A percentile compares a stretch with the other conserved stretches of the same genome.
phyloP scores from a whole-genome alignment of 2,329 filamentous ascomycete genomes.

The Pezicula neosporulosa region DNA sequence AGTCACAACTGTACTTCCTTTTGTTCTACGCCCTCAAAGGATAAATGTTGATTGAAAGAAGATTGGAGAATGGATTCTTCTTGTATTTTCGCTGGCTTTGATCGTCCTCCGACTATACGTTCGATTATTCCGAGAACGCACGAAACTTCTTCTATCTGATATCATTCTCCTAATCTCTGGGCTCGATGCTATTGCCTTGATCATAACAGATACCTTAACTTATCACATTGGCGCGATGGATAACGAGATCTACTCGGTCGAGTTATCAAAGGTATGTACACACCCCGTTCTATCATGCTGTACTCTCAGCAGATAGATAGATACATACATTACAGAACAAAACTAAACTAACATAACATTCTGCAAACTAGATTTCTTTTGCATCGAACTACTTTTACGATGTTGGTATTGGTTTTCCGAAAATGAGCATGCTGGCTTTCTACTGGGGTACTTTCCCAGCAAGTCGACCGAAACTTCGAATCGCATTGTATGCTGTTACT shows the following conservation, averaged over 20 bases:
- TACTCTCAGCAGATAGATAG: neutral
- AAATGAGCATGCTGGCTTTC: conserved; percentile 1
- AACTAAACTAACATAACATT: neutral
- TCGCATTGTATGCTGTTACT: neutral
- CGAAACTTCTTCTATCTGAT: neutral
- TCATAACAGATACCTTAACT: neutral
- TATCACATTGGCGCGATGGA: conserved; percentile 1
- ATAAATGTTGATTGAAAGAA: neutral
- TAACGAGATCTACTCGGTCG: neutral
- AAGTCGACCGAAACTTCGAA: neutral
- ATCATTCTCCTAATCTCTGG: neutral
- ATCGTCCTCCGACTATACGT: neutral
- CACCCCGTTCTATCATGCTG: neutral
- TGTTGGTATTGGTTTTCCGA: conserved; percentile 1
- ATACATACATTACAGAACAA: neutral
- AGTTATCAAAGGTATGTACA: neutral
- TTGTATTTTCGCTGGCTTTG: neutral
- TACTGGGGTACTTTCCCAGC: conserved; percentile 1
- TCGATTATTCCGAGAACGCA: neutral
- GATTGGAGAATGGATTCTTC: conserved; percentile 1
- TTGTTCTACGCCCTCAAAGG: neutral
- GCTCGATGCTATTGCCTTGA: neutral
- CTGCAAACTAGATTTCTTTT: neutral
- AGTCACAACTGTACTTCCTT: neutral
- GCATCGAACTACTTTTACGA: conserved; percentile 1